These are phyloP conservation scores for Quercus parvula DNA, from an alignment of 306 rosid species.

Conservation along the genomic window DNA sequence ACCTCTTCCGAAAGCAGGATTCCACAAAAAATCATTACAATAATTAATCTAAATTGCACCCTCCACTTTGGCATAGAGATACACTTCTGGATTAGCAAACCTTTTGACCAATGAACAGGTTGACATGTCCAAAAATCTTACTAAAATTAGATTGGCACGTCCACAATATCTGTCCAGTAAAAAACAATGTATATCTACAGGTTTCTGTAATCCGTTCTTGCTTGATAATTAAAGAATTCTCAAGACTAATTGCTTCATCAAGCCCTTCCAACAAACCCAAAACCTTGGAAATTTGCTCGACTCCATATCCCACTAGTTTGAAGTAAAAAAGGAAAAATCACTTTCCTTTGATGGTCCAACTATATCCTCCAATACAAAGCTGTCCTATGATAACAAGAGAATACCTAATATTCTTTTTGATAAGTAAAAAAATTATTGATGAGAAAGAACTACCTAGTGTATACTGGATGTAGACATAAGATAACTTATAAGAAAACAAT, in stretches of 20 bases:
- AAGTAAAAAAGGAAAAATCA: not conserved
- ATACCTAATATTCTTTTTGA: no score
- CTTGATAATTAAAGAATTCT: not conserved
- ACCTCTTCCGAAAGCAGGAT: not conserved
- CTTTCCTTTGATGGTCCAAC: not conserved
- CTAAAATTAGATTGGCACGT: not conserved
- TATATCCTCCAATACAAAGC: not conserved
- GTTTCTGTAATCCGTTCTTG: not conserved
- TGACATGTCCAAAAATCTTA: not conserved
- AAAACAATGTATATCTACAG: not conserved
- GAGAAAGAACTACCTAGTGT: no score
- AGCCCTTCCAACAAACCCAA: not conserved
- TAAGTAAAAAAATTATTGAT: no score
- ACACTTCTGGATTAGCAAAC: not conserved
- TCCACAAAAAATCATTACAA: not conserved
- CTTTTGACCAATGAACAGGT: not conserved
- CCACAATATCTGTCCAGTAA: not conserved
- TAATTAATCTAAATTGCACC: not conserved
- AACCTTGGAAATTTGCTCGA: not conserved
- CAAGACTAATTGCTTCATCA: not conserved
- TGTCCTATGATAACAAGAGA: no score
- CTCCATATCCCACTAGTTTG: not conserved
- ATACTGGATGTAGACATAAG: no score
- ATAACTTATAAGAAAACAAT: no score
- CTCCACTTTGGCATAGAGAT: not conserved